A percentile compares a stretch with the other conserved stretches of the same genome.
Conservation (phyloP, 306 rosid genomes). For the Argentina anserina region DNA sequence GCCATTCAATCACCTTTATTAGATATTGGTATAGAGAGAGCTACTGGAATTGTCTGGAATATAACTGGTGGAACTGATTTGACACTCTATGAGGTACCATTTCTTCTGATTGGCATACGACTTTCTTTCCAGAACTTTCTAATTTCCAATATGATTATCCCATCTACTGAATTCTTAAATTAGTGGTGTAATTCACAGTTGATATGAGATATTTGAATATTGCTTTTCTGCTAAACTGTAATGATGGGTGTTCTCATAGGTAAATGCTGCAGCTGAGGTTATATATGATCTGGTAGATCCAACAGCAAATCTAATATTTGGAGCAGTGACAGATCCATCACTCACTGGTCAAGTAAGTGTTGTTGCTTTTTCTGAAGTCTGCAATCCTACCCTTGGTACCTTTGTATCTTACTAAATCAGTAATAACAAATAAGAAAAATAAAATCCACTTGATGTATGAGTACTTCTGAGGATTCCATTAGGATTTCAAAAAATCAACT, state of each 20-base stretch:
- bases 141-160: background rate
- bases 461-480: background rate
- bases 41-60: conserved; percentile 99
- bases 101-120: background rate
- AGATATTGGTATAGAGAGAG: conserved; percentile 98
- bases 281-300: conserved; percentile 99
- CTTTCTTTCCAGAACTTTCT: background rate
- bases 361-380: conserved; percentile 6
- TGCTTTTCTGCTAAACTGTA: background rate
- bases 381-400: background rate
- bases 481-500: background rate
- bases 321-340: conserved; percentile 98
- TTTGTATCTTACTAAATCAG: too few relatives aligned
- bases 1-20: conserved; percentile 97
- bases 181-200: background rate
- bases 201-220: background rate
- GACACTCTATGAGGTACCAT: conserved; percentile 81
- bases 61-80: conserved; percentile 97
- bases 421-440: background rate
- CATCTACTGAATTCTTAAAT: background rate
- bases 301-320: conserved; percentile 90
- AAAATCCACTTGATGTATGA: background rate
- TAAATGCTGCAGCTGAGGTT: conserved; percentile 99
- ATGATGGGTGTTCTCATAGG: conserved; percentile 43
- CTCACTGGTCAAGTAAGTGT: conserved; percentile 94